Conservation (phyloP, 306 rosid genomes). For the Vigna mungo region DNA sequence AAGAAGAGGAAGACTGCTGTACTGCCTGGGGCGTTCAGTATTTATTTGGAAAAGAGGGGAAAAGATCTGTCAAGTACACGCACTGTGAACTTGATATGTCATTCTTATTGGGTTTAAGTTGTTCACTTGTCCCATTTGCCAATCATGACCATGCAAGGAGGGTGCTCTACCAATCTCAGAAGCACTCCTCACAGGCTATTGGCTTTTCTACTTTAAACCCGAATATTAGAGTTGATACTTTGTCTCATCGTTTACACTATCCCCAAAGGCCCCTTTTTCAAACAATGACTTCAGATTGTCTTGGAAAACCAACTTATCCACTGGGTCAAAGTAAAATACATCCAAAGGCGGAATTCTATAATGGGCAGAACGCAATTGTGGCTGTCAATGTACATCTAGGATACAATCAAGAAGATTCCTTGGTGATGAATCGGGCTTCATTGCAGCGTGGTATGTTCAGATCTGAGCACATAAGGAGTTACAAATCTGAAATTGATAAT, state of each 20-base stretch:
- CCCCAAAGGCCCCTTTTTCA: conserved; percentile 91
- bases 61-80: conserved; percentile 58
- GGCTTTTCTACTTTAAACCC: conserved; percentile 83
- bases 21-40: conserved; percentile 80
- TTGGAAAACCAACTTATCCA: conserved; percentile 65
- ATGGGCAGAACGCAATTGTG: conserved; percentile 96
- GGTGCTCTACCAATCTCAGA: conserved; percentile 89
- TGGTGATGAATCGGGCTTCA: conserved; percentile 96
- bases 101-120: conserved; percentile 81
- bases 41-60: conserved; percentile 69
- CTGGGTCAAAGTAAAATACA: conserved; percentile 49
- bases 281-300: conserved; percentile 82
- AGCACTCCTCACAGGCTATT: conserved; percentile 96
- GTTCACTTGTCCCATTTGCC: conserved; percentile 86
- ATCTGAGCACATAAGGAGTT: conserved; percentile 89
- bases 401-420: conserved; percentile 94
- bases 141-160: conserved; percentile 98
- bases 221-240: conserved; percentile 81
- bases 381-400: conserved; percentile 97
- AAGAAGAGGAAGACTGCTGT: conserved; percentile 94
- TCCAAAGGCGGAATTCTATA: conserved; percentile 80
- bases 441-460: conserved; percentile 98
- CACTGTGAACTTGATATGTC: conserved; percentile 98
- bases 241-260: conserved; percentile 83
- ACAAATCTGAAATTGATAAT: conserved; percentile 88